Base-by-base conservation (phyloP, 2,329 filamentous ascomycete species). In the Tolypocladium ophioglossoides region DNA sequence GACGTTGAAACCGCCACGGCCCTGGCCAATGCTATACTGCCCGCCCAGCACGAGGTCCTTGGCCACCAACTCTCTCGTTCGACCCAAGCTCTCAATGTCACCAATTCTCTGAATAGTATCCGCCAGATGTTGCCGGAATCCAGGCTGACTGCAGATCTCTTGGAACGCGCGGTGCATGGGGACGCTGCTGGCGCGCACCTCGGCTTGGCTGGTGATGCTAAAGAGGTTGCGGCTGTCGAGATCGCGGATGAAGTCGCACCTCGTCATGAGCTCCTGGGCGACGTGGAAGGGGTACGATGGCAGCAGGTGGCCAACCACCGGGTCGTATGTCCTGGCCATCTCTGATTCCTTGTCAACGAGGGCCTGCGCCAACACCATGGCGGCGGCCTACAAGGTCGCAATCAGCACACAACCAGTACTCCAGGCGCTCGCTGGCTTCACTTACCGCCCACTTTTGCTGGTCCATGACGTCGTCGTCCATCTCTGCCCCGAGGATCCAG, bases 381-480 rank as follows among this genome's bases (percentile, higher is more conserved):
- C 91, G 14, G 90, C 91, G 14, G 91, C 89, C 82, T 90, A 57
- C 12, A 27, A 20, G 22, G 34, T 4, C 22, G 39, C 3, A 22
- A 2, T 32, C 51, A 34, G 20, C 22, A 37, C 9, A 37, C 39
- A 22, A 32, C n/a, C 46, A 30, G 27, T n/a, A 24, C 9, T 27
- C 49, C 9, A n/a, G n/a, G n/a, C 2, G 3, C 3, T 12, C n/a
- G 22, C 40, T 16, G 46, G 16, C 8, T 55, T 40, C 35, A 80
- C 85, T 72, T 75, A 90, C 87, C 48, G 91, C 89, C 77, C 90
- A 96, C 69, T 97, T 96, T 67, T 97, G 91, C 70, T 96, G 89
- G 65, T 96, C 90, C 86, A 97, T 97, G 61, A 96, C 94, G 66
- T 99, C 94, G 70, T 97, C 94, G 62, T 97, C 94, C 86, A 89